phyloP scores from a whole-genome alignment of 768 basidiomycete species.

The Tricholoma sp. region DNA sequence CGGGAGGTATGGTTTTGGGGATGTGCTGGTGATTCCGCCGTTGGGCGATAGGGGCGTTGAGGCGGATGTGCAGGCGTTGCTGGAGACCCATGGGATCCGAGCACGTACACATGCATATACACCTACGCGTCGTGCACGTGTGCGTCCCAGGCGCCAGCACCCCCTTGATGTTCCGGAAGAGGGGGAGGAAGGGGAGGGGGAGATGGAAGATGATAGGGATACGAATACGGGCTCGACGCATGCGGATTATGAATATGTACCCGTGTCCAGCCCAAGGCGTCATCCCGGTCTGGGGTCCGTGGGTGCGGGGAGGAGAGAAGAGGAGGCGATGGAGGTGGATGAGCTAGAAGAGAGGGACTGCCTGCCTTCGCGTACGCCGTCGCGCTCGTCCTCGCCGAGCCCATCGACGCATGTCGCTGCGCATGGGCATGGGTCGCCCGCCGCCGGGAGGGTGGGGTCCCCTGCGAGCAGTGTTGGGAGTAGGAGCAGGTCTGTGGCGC shows the following conservation, averaged over 20 bases:
- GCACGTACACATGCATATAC: conserved; percentile 19
- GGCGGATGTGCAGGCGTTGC: conserved; percentile 50
- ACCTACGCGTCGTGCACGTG: not conserved
- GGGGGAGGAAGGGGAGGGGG: conserved; percentile 16
- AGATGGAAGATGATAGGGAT: conserved; percentile 12
- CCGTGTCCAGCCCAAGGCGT: conserved; percentile 10
- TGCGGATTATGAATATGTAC: conserved; percentile 26
- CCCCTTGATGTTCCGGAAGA: conserved; percentile 9
- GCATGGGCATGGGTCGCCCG: conserved; percentile 2
- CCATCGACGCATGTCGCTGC: conserved; percentile 24
- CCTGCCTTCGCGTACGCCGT: conserved; percentile 34
- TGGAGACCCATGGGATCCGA: conserved; percentile 44
- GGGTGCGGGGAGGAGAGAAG: conserved; percentile 16
- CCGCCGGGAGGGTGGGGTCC: conserved; percentile 3
- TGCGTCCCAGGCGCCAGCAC: not conserved
- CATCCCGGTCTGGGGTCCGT: not conserved
- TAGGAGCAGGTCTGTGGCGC: conserved; percentile 3
- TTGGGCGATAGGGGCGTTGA: conserved; percentile 52
- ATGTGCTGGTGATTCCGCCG: conserved; percentile 50
- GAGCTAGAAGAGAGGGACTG: conserved; percentile 57
- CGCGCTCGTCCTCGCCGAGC: conserved; percentile 38
- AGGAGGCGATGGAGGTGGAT: conserved; percentile 40
- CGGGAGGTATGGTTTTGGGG: conserved; percentile 32
- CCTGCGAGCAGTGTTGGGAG: not conserved
- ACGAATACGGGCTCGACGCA: conserved; percentile 25